Evolutionary conservation across 73 alveolate genomes (phyloP), one percentile per base, ranked within the genome.

Genomic region (Diophrys sp.): DNA sequence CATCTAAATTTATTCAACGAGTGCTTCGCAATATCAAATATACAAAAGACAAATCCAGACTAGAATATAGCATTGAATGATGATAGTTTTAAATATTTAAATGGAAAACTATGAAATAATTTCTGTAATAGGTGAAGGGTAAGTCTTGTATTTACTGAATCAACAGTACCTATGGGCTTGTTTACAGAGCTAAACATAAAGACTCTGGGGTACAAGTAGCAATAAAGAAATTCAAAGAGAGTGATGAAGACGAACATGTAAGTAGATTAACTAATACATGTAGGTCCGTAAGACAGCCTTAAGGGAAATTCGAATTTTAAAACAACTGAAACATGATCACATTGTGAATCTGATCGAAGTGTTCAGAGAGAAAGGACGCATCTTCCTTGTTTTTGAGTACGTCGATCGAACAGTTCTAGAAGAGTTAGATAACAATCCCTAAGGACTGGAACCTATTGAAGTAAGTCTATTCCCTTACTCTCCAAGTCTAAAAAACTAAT

Each of bases 111-210:
- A 77, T 32, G 75, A 77, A 66, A 29, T 77, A 1, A 1, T 57
- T 29, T 71, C 71, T 31, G 27, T n/a, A 72, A 66, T 77, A 1
- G 85, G 85, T 14, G 85, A 77, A 67, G 85, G 92, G 26, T n/a
- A n/a, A n/a, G n/a, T n/a, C n/a, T n/a, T n/a, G n/a, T n/a, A n/a
- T 62, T n/a, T n/a, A n/a, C n/a, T n/a, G n/a, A n/a, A n/a, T n/a
- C n/a, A n/a, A n/a, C n/a, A n/a, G n/a, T n/a, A 84, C 92, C 28
- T 89, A 89, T 79, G 95, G 95, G 1, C 56, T 62, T 2, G 95
- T 89, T 30, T 81, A 69, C 14, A 84, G 69, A 24, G 92, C 90
- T 11, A 27, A 82, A 33, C 85, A 89, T 56, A 79, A 54, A 28
- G 90, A 84, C 8, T 31, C 90, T 2, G 84, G 85, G 28, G 78